Evolutionary conservation across 768 basidiomycete genomes (phyloP).

Genomic region (Tricholoma matsutake): DNA sequence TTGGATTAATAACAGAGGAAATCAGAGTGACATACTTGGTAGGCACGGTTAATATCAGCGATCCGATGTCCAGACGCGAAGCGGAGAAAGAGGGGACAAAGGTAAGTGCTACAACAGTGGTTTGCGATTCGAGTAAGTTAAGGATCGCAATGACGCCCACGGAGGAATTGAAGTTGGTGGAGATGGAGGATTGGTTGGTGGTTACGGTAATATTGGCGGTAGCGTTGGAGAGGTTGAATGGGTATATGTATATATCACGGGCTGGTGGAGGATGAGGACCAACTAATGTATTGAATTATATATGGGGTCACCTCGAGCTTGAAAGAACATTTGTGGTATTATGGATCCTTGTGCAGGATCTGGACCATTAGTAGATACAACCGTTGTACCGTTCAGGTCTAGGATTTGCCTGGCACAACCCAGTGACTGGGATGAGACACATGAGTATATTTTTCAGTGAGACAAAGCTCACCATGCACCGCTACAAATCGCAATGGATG

Average conservation of each 20-base stretch:
- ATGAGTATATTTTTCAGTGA: background rate
- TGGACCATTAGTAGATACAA: slow-evolving; percentile 43
- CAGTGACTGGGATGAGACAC: background rate
- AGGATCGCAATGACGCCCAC: slow-evolving; percentile 36
- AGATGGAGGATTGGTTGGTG: slow-evolving; percentile 31
- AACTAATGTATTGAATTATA: background rate
- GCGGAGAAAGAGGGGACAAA: slow-evolving; percentile 26
- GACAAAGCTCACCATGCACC: slow-evolving; percentile 41
- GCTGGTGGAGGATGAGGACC: slow-evolving; percentile 26
- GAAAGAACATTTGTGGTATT: slow-evolving; percentile 56
- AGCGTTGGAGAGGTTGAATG: slow-evolving; percentile 46
- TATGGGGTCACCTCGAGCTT: slow-evolving; percentile 44
- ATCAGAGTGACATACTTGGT: slow-evolving; percentile 29
- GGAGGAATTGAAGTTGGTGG: slow-evolving; percentile 38
- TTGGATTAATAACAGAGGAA: background rate
- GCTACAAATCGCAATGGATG: slow-evolving; percentile 28
- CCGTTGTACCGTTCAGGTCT: slow-evolving; percentile 15
- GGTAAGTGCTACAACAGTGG: slow-evolving; percentile 42
- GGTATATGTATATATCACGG: slow-evolving; percentile 41
- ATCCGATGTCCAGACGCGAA: slow-evolving; percentile 36
- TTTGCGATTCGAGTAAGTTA: slow-evolving; percentile 35
- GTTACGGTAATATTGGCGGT: slow-evolving; percentile 51
- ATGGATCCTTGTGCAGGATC: slow-evolving; percentile 37
- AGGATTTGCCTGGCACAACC: slow-evolving; percentile 11
- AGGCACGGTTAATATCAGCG: slow-evolving; percentile 34